A percentile compares a stretch with the other conserved stretches of the same genome.
phyloP scores from a whole-genome alignment of 164 flowering plant species.

The Liquidambar formosana region DNA sequence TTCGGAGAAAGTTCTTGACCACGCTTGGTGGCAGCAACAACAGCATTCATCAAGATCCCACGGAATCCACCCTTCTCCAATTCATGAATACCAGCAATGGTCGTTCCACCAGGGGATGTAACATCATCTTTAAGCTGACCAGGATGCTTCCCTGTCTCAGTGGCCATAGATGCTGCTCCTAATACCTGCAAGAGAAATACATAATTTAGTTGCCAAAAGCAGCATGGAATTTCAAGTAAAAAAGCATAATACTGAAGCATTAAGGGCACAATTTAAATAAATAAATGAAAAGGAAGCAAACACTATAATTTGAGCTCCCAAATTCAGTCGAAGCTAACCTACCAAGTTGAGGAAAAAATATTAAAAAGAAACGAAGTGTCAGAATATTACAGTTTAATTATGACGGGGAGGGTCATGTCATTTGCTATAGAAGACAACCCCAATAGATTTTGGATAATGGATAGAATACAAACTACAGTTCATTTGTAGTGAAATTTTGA shows the following conservation, averaged over 20 bases:
- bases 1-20: slow-evolving; percentile 60
- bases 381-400: no score
- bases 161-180: slow-evolving; percentile 91
- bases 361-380: no score
- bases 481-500: no score
- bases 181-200: slow-evolving; percentile 49
- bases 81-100: slow-evolving; percentile 89
- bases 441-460: no score
- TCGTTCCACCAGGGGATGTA: slow-evolving; percentile 94
- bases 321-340: neutral
- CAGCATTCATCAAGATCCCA: slow-evolving; percentile 80
- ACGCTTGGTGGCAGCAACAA: slow-evolving; percentile 79
- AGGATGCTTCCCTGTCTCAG: slow-evolving; percentile 74
- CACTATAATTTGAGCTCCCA: neutral
- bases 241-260: neutral
- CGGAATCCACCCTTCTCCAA: slow-evolving; percentile 85
- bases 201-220: neutral
- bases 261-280: neutral
- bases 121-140: slow-evolving; percentile 94
- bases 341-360: no score
- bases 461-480: no score
- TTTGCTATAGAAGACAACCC: no score
- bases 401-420: no score
- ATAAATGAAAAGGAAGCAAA: neutral
- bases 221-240: neutral